These are phyloP conservation scores for Asterophora parasitica DNA, from an alignment of 768 basidiomycete genomes.

Conservation along the genomic window DNA sequence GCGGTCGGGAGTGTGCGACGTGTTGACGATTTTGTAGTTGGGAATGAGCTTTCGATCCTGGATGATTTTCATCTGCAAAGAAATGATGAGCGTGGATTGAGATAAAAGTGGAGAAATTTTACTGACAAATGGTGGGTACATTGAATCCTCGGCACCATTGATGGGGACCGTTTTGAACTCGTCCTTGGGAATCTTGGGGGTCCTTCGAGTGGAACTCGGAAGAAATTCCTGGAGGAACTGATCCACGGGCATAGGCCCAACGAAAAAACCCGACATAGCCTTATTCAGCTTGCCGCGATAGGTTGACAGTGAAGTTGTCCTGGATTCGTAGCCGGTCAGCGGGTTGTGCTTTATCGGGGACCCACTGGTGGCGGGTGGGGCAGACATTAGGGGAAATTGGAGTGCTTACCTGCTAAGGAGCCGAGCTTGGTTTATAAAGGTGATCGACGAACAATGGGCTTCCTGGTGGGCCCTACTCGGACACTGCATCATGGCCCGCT, in stretches of 20 bases:
- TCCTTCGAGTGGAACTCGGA: neutral
- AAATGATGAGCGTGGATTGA: neutral
- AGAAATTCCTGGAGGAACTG: constrained; percentile 8
- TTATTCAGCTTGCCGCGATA: no score
- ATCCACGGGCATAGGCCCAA: constrained; percentile 7
- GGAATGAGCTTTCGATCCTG: constrained; percentile 2
- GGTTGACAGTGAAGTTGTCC: no score
- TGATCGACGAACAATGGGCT: no score
- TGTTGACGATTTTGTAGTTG: constrained; percentile 10
- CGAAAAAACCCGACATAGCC: neutral
- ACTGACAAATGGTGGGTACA: constrained; percentile 9
- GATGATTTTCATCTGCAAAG: constrained; percentile 2
- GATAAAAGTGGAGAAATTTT: neutral
- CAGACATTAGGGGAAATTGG: no score
- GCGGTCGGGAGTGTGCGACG: constrained; percentile 5
- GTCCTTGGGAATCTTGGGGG: neutral
- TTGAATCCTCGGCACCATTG: neutral
- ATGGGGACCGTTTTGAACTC: neutral
- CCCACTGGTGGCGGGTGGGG: no score
- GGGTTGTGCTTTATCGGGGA: no score
- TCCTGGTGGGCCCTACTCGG: no score
- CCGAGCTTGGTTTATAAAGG: no score
- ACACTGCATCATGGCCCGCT: no score
- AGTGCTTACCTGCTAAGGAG: no score
- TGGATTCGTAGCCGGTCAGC: no score